Evolutionary conservation across 2,329 filamentous ascomycete species (phyloP).

Genomic region (Diaporthe aspalathi): DNA sequence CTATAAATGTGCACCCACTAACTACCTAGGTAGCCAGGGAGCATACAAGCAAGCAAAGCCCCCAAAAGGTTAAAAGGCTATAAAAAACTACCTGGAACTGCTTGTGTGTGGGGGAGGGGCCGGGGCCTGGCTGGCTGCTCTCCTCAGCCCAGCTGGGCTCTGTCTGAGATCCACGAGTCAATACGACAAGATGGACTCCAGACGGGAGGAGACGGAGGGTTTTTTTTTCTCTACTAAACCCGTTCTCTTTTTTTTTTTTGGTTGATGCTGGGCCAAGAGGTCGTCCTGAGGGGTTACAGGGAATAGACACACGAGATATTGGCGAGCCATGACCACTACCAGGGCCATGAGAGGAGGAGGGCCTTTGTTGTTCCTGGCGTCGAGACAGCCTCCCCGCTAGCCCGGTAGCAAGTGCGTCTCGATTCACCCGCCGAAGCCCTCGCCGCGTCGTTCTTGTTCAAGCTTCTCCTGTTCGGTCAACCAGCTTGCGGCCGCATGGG

Average conservation of each 20-base stretch:
- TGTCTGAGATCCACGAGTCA: conserved; percentile 20
- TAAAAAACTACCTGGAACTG: neutral
- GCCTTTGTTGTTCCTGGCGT: conserved; percentile 2
- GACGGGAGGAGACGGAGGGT: conserved; percentile 15
- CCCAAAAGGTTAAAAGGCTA: neutral
- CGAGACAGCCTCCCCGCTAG: neutral
- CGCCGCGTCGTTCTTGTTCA: neutral
- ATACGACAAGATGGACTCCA: neutral
- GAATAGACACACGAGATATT: neutral
- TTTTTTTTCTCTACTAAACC: no score
- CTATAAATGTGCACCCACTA: neutral
- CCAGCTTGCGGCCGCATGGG: neutral
- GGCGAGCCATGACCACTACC: neutral
- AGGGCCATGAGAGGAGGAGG: neutral
- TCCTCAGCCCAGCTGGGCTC: conserved; percentile 20
- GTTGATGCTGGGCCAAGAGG: neutral
- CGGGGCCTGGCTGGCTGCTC: neutral
- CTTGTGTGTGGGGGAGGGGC: neutral
- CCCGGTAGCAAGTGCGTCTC: conserved; percentile 1
- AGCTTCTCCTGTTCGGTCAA: neutral
- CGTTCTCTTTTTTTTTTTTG: no score
- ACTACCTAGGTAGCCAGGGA: no score
- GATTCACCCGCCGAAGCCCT: neutral
- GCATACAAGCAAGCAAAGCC: conserved; percentile 6
- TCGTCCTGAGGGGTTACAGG: neutral